Evolutionary conservation across 2,329 filamentous ascomycete genomes (phyloP).

Genomic region (Diplodia intermedia): DNA sequence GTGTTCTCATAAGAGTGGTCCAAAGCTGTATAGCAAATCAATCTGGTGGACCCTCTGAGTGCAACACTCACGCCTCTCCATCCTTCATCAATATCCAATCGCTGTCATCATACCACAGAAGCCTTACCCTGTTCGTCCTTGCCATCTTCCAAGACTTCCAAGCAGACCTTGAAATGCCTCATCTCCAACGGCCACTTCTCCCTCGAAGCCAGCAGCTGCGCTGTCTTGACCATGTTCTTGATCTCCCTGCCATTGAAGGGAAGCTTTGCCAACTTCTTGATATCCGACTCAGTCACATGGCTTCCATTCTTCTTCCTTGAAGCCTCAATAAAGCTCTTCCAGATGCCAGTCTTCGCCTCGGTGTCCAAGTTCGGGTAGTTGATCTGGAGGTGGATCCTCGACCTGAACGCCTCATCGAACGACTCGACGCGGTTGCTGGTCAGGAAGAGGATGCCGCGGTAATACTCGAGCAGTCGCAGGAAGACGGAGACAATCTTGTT

Average conservation of each 20-base stretch:
- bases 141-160: background rate
- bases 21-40: too few relatives aligned
- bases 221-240: constrained; percentile 25
- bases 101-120: background rate
- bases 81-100: background rate
- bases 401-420: constrained; percentile 38
- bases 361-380: constrained; percentile 30
- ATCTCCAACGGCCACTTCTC: constrained; percentile 8
- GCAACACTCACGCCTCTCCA: background rate
- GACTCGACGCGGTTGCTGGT: constrained; percentile 39
- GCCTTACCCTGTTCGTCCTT: background rate
- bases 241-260: constrained; percentile 13
- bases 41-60: too few relatives aligned
- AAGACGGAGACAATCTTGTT: constrained; percentile 52
- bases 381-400: constrained; percentile 36
- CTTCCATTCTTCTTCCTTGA: constrained; percentile 16
- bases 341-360: background rate
- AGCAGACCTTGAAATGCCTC: constrained; percentile 9
- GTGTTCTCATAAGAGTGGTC: too few relatives aligned
- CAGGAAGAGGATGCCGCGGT: constrained; percentile 42
- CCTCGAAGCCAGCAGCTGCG: constrained; percentile 6
- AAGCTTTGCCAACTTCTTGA: background rate
- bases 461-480: constrained; percentile 26
- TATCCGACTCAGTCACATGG: background rate
- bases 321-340: constrained; percentile 17